Evolutionary conservation across 164 flowering plant species (phyloP).

Genomic region (Akebia trifoliata): DNA sequence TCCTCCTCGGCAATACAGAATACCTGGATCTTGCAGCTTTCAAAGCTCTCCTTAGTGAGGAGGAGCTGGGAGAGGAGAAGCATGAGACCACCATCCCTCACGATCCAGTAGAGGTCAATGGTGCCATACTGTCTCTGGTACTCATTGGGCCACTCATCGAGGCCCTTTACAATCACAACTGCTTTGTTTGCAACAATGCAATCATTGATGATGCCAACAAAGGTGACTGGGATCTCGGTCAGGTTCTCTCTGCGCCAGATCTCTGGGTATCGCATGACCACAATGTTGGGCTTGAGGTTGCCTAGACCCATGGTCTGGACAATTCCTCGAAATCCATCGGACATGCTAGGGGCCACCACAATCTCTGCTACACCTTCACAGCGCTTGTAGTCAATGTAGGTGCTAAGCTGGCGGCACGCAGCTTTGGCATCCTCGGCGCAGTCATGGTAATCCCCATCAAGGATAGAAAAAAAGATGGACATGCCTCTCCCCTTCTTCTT

Average conservation of each 20-base stretch:
- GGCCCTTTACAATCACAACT: constrained; percentile 95
- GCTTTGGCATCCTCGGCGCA: constrained; percentile 89
- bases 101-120: constrained; percentile 97
- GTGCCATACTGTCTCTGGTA: constrained; percentile 92
- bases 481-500: constrained; percentile 99
- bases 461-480: constrained; percentile 89
- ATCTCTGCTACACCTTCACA: constrained; percentile 99
- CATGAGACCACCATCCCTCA: constrained; percentile 98
- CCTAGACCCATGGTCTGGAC: constrained; percentile 99
- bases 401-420: constrained; percentile 69
- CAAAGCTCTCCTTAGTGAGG: constrained; percentile 90
- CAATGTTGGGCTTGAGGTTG: constrained; percentile 94
- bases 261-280: constrained; percentile 97
- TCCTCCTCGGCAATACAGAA: constrained; percentile 99
- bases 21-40: constrained; percentile 97
- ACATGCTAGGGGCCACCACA: constrained; percentile 93
- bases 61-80: constrained; percentile 96
- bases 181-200: constrained; percentile 98
- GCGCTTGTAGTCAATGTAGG: constrained; percentile 87
- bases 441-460: constrained; percentile 95
- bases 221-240: constrained; percentile 79
- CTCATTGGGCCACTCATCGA: constrained; percentile 98
- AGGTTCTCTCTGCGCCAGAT: constrained; percentile 98
- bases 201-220: constrained; percentile 92
- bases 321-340: constrained; percentile 92